Base-by-base conservation (phyloP, 2,329 filamentous ascomycete genomes). In the Truncatella angustata region DNA sequence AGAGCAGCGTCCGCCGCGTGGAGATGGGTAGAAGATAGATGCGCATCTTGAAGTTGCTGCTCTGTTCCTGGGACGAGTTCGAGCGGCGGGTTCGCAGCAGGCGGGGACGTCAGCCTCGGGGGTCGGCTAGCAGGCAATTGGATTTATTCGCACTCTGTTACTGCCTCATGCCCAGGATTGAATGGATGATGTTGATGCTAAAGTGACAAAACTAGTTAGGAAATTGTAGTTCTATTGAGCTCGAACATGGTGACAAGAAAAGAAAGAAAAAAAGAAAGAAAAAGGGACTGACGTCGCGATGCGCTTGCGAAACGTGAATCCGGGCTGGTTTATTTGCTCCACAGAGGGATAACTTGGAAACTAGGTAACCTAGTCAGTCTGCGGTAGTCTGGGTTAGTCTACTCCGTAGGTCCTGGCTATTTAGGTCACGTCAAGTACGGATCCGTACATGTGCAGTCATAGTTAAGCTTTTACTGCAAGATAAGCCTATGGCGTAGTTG, bases 21-120 rank as follows among this genome's bases (percentile, higher is more conserved):
- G 93, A 96, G 63, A 99, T 87, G 56, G 94, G 94, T 52, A 99
- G 82, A 58, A 99, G 85, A 73, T 91, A 96, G 71, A 99, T 81
- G 69, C 91, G 90, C 94, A 99, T 97, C 7, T 10, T 49, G 37
- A 23, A 36, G n/a, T n/a, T n/a, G n/a, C n/a, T n/a, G 28, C 28
- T 32, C 14, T 9, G 28, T 14, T 32, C 28, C n/a, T n/a, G n/a
- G n/a, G n/a, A 14, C 28, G 28, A 32, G 7, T 32, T 32, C 7
- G 28, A 32, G 28, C 7, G 28, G 14, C 14, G 28, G 14, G n/a
- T n/a, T n/a, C 28, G 28, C 14, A 32, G 28, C 28, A 14, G 7
- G 28, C 28, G 28, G 36, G 36, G n/a, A n/a, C n/a, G 20, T 20
- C 36, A 40, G 20, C 20, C 20, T 40, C 32, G 32, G 36, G 36